These are phyloP conservation scores for Malassezia sp. DNA, from an alignment of 1,284 basidiomycete species.

Conservation along the genomic window DNA sequence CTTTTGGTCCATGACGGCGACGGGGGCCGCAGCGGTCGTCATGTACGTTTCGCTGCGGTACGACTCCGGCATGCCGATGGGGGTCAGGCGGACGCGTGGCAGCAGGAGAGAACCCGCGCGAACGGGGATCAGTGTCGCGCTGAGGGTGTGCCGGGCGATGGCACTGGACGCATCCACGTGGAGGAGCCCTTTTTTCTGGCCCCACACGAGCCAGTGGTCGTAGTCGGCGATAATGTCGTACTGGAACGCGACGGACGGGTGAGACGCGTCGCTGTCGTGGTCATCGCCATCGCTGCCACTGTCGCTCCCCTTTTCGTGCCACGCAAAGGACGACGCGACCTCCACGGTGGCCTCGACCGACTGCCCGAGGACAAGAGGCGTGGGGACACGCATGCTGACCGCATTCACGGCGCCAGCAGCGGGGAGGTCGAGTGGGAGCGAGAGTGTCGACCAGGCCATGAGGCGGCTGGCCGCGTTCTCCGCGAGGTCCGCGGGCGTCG, in stretches of 20 bases:
- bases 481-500: too few species aligned
- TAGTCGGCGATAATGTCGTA: conserved; percentile 33
- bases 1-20: conserved; percentile 18
- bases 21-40: conserved; percentile 17
- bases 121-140: conserved; percentile 26
- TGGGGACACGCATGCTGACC: background rate
- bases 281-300: background rate
- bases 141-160: conserved; percentile 5
- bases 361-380: background rate
- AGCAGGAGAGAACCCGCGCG: conserved; percentile 18
- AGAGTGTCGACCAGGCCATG: conserved; percentile 6
- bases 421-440: conserved; percentile 10
- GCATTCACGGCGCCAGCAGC: conserved; percentile 6
- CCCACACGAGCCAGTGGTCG: conserved; percentile 34
- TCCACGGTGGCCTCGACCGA: conserved; percentile 1
- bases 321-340: background rate
- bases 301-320: background rate
- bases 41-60: conserved; percentile 28
- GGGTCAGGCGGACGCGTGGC: conserved; percentile 18
- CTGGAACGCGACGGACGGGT: too few species aligned
- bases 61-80: background rate
- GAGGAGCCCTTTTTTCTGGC: conserved; percentile 23
- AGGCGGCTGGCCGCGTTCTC: background rate
- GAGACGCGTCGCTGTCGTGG: too few species aligned
- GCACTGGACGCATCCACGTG: background rate